Evolutionary conservation across 164 flowering plant species (phyloP).

Genomic region (Paratinospora sagittata): DNA sequence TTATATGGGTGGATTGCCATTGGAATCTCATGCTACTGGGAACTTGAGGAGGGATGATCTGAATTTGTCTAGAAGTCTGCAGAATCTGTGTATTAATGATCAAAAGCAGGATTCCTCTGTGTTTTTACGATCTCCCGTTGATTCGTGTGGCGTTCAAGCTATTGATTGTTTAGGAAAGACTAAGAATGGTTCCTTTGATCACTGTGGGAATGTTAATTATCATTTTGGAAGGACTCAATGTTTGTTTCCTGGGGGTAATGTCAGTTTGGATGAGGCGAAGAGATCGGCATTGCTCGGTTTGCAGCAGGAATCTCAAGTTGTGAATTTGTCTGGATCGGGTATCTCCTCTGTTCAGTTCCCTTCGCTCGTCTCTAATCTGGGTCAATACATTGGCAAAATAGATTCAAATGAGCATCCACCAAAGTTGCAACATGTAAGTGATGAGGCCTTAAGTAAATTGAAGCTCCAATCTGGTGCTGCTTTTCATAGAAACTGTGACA

Average conservation of each 20-base stretch:
- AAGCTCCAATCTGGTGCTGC: slow-evolving; percentile 5
- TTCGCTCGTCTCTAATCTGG: not conserved
- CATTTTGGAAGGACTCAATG: slow-evolving; percentile 15
- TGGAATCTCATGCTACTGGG: slow-evolving; percentile 17
- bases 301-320: slow-evolving; percentile 15
- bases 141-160: slow-evolving; percentile 16
- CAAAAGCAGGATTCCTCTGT: slow-evolving; percentile 12
- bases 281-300: slow-evolving; percentile 16
- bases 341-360: slow-evolving; percentile 3
- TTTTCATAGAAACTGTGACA: slow-evolving; percentile 5
- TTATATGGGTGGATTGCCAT: slow-evolving; percentile 17
- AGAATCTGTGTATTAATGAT: slow-evolving; percentile 30
- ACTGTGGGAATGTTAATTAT: slow-evolving; percentile 13
- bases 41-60: slow-evolving; percentile 24
- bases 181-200: slow-evolving; percentile 12
- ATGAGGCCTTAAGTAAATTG: slow-evolving; percentile 12
- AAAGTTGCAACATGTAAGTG: slow-evolving; percentile 9
- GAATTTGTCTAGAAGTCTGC: not conserved
- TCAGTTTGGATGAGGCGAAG: slow-evolving; percentile 16
- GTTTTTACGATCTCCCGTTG: slow-evolving; percentile 4
- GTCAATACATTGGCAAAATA: not conserved
- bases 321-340: slow-evolving; percentile 15
- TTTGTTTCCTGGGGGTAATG: slow-evolving; percentile 3
- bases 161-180: slow-evolving; percentile 6
- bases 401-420: not conserved